A percentile compares a stretch with the other conserved stretches of the same genome.
phyloP scores from a whole-genome alignment of 345 rosid species.

The Lenwebbia sp. region DNA sequence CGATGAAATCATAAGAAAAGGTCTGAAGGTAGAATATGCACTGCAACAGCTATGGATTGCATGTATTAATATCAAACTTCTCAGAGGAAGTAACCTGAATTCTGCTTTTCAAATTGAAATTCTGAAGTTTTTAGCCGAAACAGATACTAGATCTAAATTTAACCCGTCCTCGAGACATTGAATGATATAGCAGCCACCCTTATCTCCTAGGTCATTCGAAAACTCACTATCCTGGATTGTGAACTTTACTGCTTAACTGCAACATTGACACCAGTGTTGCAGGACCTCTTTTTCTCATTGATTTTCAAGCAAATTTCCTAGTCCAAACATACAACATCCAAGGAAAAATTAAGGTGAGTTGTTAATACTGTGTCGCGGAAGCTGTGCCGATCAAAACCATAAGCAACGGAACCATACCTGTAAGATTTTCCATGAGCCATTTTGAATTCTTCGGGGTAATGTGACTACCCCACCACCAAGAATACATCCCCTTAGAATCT shows the following conservation, averaged over 20 bases:
- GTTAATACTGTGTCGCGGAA: neutral
- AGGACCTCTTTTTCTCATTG: neutral
- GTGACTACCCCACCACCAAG: constrained; percentile 99
- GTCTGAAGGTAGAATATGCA: neutral
- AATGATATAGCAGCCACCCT: neutral
- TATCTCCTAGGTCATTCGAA: neutral
- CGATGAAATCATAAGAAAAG: neutral
- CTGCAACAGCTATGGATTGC: neutral
- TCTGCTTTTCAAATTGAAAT: neutral
- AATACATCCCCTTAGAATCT: constrained; percentile 55
- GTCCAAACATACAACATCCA: neutral
- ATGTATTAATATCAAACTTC: neutral
- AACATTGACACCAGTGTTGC: neutral
- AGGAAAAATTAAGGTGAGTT: neutral
- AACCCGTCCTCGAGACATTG: neutral
- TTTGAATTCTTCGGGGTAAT: constrained; percentile 87
- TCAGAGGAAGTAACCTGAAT: neutral
- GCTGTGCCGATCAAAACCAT: neutral
- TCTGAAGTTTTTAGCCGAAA: neutral
- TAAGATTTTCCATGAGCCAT: constrained; percentile 96
- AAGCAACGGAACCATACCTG: constrained; percentile 35
- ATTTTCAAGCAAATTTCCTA: neutral
- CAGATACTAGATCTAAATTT: neutral
- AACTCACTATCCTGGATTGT: neutral
- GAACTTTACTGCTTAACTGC: neutral